Evolutionary conservation across 345 rosid species (phyloP), one percentile per base, ranked within the genome.

Genomic region (Excoecaria cochinchinensis): DNA sequence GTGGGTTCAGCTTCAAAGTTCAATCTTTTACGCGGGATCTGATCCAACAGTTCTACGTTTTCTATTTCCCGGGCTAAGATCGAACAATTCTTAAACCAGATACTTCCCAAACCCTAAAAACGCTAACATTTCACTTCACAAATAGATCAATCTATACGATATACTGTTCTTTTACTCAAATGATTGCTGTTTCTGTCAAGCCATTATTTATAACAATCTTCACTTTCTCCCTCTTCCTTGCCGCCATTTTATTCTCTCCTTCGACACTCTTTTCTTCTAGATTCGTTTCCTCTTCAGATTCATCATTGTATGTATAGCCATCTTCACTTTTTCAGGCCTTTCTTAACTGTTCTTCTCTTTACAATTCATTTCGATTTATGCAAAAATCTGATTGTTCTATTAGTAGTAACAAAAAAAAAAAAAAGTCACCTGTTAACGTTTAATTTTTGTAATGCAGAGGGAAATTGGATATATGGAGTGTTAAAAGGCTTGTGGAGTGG

Each of bases 401-500:
- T 71, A 17, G 69, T 59, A 17, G 1, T 68, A 11, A 14, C 11
- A 16, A 31, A 31, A 31, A 31, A 31, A 31, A 31, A 31, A 31
- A 31, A 31, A 31, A 31, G 10, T 25, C 59, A 61, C 65, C 22
- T 65, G 31, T 36, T 24, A 15, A 8, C n/a, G 12, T 38, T 10
- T 68, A n/a, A 21, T 51, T 73, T 39, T 44, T 85, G 77, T 80
- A 6, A 53, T 65, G 70, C 59, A 89, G 88, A 68, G 81, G 75
- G 69, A 75, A 75, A 57, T 84, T 76, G 79, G 92, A 86, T 48
- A 88, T 95, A 89, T 95, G 99, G 97, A 86, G 91, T 79, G 91
- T 90, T 40, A 81, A 74, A 88, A 89, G 93, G 83, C 40, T 84
- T 62, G 78, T 85, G 36, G 99, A 92, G 77, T 95, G 99, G 99